phyloP scores from a whole-genome alignment of 2,329 filamentous ascomycete genomes.

The Diplocarpon rosae region DNA sequence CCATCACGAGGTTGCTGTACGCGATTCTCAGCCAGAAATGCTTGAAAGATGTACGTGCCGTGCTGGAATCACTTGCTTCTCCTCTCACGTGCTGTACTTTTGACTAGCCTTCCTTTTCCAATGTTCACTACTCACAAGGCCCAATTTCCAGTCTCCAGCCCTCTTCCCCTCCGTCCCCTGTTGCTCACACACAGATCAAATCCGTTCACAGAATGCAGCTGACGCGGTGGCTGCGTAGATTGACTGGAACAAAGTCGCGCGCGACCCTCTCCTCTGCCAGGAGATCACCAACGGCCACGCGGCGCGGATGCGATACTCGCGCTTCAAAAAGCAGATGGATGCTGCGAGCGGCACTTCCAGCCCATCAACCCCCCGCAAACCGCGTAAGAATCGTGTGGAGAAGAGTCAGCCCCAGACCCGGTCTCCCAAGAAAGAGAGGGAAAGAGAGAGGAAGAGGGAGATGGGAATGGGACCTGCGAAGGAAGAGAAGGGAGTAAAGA shows the following conservation, averaged over 20 bases:
- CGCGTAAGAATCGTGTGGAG: constrained; percentile 15
- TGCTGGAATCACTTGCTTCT: neutral
- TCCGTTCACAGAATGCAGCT: neutral
- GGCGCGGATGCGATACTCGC: constrained; percentile 44
- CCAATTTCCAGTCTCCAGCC: neutral
- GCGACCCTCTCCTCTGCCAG: constrained; percentile 27
- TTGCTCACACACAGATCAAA: neutral
- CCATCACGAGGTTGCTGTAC: constrained; percentile 41
- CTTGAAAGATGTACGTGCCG: constrained; percentile 34
- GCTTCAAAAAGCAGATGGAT: constrained; percentile 43
- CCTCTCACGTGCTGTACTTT: neutral
- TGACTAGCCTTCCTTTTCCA: neutral
- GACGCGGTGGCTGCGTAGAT: constrained; percentile 29
- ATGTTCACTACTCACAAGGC: no score
- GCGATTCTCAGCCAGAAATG: constrained; percentile 44
- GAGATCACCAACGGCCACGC: constrained; percentile 45
- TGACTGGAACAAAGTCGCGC: constrained; percentile 41
- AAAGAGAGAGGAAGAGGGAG: no score
- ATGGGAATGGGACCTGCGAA: no score
- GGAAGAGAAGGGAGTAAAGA: no score
- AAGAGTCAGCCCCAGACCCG: constrained; percentile 14
- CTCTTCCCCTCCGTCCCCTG: neutral
- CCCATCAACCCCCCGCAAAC: constrained; percentile 10
- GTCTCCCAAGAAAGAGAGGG: neutral
- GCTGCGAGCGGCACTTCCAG: constrained; percentile 22